phyloP scores from a whole-genome alignment of 805 yeast genomes.

The Ogataea chonburiensis region DNA sequence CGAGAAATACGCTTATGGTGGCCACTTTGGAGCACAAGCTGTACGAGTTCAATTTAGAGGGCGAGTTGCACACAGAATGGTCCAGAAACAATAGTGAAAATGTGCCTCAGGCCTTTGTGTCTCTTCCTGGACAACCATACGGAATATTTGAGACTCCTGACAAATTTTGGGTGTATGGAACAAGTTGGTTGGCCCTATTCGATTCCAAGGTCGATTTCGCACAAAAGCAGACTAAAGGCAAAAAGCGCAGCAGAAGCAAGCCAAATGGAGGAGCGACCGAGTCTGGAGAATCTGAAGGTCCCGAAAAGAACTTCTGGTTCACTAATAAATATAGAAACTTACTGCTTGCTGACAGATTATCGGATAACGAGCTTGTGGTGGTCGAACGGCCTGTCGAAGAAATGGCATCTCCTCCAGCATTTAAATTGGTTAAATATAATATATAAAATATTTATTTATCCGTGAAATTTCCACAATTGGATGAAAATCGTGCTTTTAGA shows the following conservation, averaged over 20 bases:
- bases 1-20: constrained; percentile 49
- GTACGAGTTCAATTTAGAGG: constrained; percentile 56
- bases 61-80: constrained; percentile 65
- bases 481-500: constrained; percentile 26
- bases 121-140: constrained; percentile 62
- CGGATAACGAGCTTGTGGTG: constrained; percentile 57
- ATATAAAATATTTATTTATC: constrained; percentile 27
- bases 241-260: constrained; percentile 30
- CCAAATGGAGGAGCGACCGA: constrained; percentile 29
- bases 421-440: constrained; percentile 55
- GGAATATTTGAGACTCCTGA: constrained; percentile 56
- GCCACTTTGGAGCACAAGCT: constrained; percentile 74
- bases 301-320: constrained; percentile 61
- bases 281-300: constrained; percentile 11
- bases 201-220: constrained; percentile 56
- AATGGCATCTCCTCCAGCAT: constrained; percentile 58
- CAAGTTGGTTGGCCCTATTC: constrained; percentile 74
- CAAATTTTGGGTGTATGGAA: constrained; percentile 84
- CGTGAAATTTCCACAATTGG: constrained; percentile 35
- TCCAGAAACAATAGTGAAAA: constrained; percentile 71
- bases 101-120: constrained; percentile 62
- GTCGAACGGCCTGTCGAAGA: constrained; percentile 73
- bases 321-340: constrained; percentile 75
- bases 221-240: constrained; percentile 25
- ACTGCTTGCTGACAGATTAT: constrained; percentile 55